Evolutionary conservation across 1,284 basidiomycete genomes (phyloP), one percentile per base, ranked within the genome.

Genomic region (Stereum hirsutum): DNA sequence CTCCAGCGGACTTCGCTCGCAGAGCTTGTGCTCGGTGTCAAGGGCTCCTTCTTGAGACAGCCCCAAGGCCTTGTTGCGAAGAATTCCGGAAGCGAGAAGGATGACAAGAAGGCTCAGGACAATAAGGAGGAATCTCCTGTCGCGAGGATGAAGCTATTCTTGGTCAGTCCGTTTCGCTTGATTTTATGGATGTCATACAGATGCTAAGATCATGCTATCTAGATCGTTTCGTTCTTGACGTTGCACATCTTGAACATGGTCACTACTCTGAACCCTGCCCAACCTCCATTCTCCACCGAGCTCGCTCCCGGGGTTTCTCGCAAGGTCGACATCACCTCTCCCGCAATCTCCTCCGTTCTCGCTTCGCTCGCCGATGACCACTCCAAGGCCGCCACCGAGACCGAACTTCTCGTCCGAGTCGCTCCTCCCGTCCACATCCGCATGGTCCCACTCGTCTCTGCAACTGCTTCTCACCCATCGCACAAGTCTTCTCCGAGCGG

Each of bases 181-280:
- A 27, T 6, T 21, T 6, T 38, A 25, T 33, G 35, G 36, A n/a
- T 19, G 20, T 19, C n/a, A 34, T 35, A 44, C 28, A 48, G 45
- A 46, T 40, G 23, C 24, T 42, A 42, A 41, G 32, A 35, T 40
- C 24, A 23, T 23, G 34, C 10, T 35, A 14, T 28, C 23, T 48
- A 76, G 78, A 89, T 95, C 51, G 80, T 82, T 23, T 81, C 90
- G 2, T 96, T 97, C 74, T 71, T 94, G 50, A 82, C 81, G 0
- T 66, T 97, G 1, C 93, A 97, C 57, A 77, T 93, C 44, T 76
- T 97, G 53, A 99, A 98, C 68, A 76, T 98, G 45, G 87, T 87
- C 62, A 91, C 95, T 1, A 95, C 95, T 0, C 76, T 99, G 41
- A 88, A 92, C 0, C 80, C 86, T 31, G 74, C 78, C 41, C 76